Base-by-base conservation (phyloP, 2,329 filamentous ascomycete species). In the Colletotrichum viniferum region DNA sequence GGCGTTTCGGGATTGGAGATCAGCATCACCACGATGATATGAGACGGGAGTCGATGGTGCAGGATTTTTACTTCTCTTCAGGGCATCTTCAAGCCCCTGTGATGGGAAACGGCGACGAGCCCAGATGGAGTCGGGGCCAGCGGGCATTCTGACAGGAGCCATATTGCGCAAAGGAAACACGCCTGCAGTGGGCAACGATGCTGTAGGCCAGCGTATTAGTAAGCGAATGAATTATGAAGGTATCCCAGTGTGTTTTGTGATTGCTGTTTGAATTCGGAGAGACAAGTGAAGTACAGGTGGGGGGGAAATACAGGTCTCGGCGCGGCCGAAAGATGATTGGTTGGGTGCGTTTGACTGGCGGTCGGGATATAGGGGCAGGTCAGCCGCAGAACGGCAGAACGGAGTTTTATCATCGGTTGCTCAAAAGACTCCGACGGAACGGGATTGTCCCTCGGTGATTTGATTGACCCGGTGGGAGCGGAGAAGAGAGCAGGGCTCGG, bases 181-280 rank as follows among this genome's bases (percentile, higher is more conserved):
- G 30, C 18, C 52, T 28, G 63, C 60, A 63, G 61, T 18, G 9
- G 65, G 61, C 70, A 52, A 43, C 38, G 68, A 65, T 43, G 26
- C 14, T 60, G 61, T 61, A 66, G 24, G 32, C 21, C 58, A 71
- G 61, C 55, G 21, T 32, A 52, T 16, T 65, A 64, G 67, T 74
- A 48, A 65, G 68, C 48, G 52, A 61, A 74, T 48, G 71, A 71
- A 66, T 62, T 16, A 71, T 71, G 61, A 71, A 63, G 56, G 36
- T 66, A 71, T 74, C 36, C 24, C 55, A 74, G 30, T 66, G 28
- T 21, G 58, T n/a, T 65, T 18, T 24, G 32, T 28, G 21, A 64
- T n/a, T 26, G 14, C 21, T 18, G 28, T 62, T 18, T 18, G 18
- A 62, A 28, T 28, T 28, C 16, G 7, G 18, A 21, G 55, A 26